Evolutionary conservation across 495 filamentous ascomycete species (phyloP), one percentile per base, ranked within the genome.

Genomic region (Parathielavia appendiculata): DNA sequence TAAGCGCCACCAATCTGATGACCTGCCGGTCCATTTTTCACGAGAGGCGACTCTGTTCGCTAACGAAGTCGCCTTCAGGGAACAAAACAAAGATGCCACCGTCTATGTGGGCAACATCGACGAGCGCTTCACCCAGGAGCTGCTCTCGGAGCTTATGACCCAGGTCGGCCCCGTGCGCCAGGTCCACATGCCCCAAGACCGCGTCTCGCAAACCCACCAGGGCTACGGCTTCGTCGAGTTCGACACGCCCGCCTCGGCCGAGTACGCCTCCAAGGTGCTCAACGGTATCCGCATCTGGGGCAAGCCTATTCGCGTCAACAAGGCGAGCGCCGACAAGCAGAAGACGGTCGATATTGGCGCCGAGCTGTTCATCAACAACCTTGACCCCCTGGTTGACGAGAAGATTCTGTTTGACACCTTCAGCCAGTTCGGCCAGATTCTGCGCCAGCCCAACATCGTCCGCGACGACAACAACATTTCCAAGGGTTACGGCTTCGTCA

Each of bases 141-240:
- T 97, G 50, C 85, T 99, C 65, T 96, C 90, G 86, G 93, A 97
- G 79, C 81, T 99, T 64, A 97, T 97, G 92, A 82, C 95, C 40
- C 93, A 99, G 77, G 90, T 88, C 61, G 93, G 95, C 43, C 91
- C 91, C 58, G 91, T 99, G 65, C 89, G 95, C 66, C 97, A 97
- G 71, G 92, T 99, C 49, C 93, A 99, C 71, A 80, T 99, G 51
- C 93, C 93, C 17, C 96, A 96, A 78, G 93, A 99, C 69, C 88
- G 93, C 67, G 93, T 99, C 49, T 96, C 92, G 22, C 91, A 96
- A 64, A 86, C 84, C 17, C 93, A 99, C 73, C 93, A 97, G 76
- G 95, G 95, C 54, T 99, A 95, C 80, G 93, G 93, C 57, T 99
- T 99, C 70, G 92, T 99, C 68, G 93, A 97, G 70, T 97, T 97